Evolutionary conservation across 1,284 basidiomycete species (phyloP).

Genomic region (Cystobasidium pallidum): DNA sequence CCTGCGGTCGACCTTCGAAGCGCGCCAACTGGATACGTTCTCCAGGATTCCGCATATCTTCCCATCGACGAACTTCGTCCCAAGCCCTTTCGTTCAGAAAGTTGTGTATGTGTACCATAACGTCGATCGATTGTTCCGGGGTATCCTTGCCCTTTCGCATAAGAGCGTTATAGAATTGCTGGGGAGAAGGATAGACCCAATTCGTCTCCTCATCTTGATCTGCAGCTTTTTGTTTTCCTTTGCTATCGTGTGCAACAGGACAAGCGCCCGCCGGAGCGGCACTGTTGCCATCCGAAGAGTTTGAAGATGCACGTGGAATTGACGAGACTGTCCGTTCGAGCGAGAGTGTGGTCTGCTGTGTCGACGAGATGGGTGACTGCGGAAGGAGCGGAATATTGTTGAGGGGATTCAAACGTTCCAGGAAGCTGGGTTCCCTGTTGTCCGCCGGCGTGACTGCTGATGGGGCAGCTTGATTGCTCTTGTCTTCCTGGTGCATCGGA

Average conservation of each 20-base stretch:
- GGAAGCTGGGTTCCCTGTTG: slow-evolving; percentile 1
- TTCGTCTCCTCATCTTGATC: slow-evolving; percentile 42
- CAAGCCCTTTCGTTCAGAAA: slow-evolving; percentile 97
- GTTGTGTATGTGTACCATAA: slow-evolving; percentile 98
- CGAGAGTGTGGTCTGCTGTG: slow-evolving; percentile 69
- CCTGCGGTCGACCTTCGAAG: slow-evolving; percentile 88
- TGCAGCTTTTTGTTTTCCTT: slow-evolving; percentile 39
- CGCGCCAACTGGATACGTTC: slow-evolving; percentile 70
- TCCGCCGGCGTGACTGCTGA: not conserved
- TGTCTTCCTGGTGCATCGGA: slow-evolving; percentile 40
- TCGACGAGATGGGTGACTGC: slow-evolving; percentile 66
- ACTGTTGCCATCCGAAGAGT: slow-evolving; percentile 51
- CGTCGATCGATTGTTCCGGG: slow-evolving; percentile 92
- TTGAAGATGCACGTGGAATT: slow-evolving; percentile 72
- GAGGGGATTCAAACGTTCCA: slow-evolving; percentile 67
- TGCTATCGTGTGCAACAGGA: slow-evolving; percentile 52
- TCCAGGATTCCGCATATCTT: slow-evolving; percentile 66
- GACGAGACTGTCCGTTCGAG: slow-evolving; percentile 76
- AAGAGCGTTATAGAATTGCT: slow-evolving; percentile 98
- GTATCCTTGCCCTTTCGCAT: slow-evolving; percentile 98
- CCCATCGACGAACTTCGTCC: slow-evolving; percentile 94
- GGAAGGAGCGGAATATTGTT: slow-evolving; percentile 88
- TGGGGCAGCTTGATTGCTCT: slow-evolving; percentile 1
- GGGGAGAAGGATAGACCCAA: slow-evolving; percentile 98
- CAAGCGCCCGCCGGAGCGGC: slow-evolving; percentile 52